phyloP scores from a whole-genome alignment of 345 rosid genomes.

The Salix suchowensis region DNA sequence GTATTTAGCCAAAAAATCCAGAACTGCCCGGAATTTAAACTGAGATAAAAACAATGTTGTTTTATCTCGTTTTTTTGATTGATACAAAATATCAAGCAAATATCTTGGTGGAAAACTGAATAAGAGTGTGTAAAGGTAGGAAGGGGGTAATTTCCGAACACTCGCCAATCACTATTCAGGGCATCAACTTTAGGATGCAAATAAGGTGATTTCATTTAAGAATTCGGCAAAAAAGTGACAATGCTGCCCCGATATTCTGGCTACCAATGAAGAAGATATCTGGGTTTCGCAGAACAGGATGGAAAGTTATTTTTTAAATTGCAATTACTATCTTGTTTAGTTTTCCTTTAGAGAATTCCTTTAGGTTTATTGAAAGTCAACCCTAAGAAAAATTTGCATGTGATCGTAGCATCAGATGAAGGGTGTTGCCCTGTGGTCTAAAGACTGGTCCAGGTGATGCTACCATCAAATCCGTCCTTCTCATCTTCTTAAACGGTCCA shows the following conservation, averaged over 20 bases:
- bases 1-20: no score
- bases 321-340: background rate
- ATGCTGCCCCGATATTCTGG: background rate
- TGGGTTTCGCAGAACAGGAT: background rate
- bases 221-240: background rate
- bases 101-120: background rate
- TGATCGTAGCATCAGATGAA: background rate
- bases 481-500: background rate
- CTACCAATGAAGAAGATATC: no score
- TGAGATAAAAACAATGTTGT: no score
- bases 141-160: background rate
- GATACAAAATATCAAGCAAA: background rate
- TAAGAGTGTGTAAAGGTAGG: background rate
- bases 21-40: no score
- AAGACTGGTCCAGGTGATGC: background rate
- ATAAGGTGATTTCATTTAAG: background rate
- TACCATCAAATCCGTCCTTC: background rate
- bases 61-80: no score
- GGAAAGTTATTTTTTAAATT: background rate
- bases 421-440: background rate
- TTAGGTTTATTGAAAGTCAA: background rate
- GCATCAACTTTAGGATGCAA: no score
- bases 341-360: background rate
- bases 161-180: background rate
- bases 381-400: background rate